Conservation (phyloP, 129 eudicot species). For the Saussurea involucrata region DNA sequence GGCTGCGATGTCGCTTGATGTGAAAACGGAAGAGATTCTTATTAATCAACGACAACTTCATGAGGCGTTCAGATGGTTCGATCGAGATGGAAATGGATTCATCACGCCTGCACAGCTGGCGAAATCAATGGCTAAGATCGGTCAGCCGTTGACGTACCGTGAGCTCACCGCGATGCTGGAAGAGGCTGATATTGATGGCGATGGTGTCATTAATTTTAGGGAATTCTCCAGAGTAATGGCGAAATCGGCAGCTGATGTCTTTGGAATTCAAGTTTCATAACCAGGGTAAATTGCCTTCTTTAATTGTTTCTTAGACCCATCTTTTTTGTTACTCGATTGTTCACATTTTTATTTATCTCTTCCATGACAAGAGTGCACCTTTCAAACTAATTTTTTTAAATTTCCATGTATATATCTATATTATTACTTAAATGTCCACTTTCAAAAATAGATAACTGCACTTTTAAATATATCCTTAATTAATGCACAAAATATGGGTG, state of each 20-base stretch:
- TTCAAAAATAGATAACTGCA: too few species aligned
- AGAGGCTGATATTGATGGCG: conserved; percentile 46
- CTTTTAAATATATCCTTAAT: too few species aligned
- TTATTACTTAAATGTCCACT: too few species aligned
- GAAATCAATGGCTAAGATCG: conserved; percentile 49
- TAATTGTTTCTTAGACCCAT: not conserved
- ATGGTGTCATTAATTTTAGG: conserved; percentile 43
- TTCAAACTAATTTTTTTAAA: too few species aligned
- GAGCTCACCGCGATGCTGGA: conserved; percentile 40
- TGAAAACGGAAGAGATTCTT: conserved; percentile 19
- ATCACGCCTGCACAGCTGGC: conserved; percentile 50
- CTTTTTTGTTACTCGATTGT: not conserved
- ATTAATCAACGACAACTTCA: conserved; percentile 24
- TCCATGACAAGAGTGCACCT: too few species aligned
- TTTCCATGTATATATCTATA: too few species aligned
- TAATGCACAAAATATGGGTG: too few species aligned
- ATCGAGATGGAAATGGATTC: conserved; percentile 43
- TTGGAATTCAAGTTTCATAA: conserved; percentile 25
- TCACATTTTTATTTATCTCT: too few species aligned
- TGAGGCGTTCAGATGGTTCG: conserved; percentile 33
- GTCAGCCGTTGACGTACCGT: conserved; percentile 38
- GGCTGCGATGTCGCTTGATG: conserved; percentile 21
- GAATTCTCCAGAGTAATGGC: conserved; percentile 43
- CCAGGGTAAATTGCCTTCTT: not conserved
- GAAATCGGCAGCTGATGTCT: conserved; percentile 37